Evolutionary conservation across 2,329 filamentous ascomycete species (phyloP).

Genomic region (Zasmidium angulare): DNA sequence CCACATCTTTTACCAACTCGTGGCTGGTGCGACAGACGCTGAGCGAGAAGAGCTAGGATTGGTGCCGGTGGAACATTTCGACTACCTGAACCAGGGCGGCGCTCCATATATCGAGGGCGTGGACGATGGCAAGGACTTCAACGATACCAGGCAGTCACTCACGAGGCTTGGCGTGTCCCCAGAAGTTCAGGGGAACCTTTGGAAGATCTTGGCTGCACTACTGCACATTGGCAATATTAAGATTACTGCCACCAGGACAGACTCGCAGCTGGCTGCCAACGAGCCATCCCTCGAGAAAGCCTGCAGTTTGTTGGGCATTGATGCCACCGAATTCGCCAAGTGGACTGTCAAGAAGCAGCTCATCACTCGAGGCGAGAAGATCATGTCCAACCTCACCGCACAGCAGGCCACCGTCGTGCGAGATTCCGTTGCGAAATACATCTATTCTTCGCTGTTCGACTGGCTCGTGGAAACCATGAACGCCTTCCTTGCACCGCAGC

Average conservation of each 20-base stretch:
- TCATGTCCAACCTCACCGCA: constrained; percentile 90
- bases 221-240: constrained; percentile 96
- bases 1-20: constrained; percentile 97
- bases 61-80: constrained; percentile 82
- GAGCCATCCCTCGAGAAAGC: constrained; percentile 83
- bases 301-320: constrained; percentile 81
- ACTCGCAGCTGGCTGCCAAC: constrained; percentile 75
- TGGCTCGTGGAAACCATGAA: constrained; percentile 99
- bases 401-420: constrained; percentile 92
- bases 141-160: constrained; percentile 81
- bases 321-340: constrained; percentile 82
- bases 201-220: constrained; percentile 84
- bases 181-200: constrained; percentile 77
- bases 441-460: constrained; percentile 97
- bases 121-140: constrained; percentile 91
- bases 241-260: constrained; percentile 84
- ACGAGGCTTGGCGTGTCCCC: constrained; percentile 80
- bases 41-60: constrained; percentile 79
- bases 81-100: constrained; percentile 94
- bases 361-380: constrained; percentile 94
- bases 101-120: constrained; percentile 89
- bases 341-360: constrained; percentile 99
- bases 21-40: constrained; percentile 83
- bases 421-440: constrained; percentile 97
- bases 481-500: constrained; percentile 80